Conservation (phyloP, 352 stramenopile species). For the Globisporangium acanthophoron region DNA sequence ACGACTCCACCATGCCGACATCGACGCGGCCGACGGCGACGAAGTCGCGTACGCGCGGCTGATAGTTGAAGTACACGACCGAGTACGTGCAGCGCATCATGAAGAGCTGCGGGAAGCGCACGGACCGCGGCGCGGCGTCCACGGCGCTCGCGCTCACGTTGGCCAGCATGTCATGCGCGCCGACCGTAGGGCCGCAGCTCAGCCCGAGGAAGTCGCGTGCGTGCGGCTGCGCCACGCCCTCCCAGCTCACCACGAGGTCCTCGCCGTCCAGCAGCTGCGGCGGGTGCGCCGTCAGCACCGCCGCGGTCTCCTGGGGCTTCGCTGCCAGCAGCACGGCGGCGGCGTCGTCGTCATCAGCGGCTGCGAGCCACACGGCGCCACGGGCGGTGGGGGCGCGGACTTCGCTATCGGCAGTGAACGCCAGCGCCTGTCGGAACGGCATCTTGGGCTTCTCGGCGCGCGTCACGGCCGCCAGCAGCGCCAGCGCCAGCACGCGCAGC, state of each 20-base stretch:
- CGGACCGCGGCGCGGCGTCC: background rate
- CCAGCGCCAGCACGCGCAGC: background rate
- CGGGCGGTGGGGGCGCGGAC: background rate
- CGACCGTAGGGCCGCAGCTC: constrained; percentile 52
- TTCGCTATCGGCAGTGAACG: background rate
- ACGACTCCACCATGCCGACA: constrained; percentile 40
- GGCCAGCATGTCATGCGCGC: constrained; percentile 57
- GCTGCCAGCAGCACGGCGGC: background rate
- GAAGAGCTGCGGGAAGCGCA: constrained; percentile 7
- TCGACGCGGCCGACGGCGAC: constrained; percentile 22
- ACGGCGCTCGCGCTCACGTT: background rate
- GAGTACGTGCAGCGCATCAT: constrained; percentile 71
- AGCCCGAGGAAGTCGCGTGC: constrained; percentile 60
- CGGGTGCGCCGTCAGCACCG: constrained; percentile 6
- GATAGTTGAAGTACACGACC: constrained; percentile 48
- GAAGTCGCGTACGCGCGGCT: constrained; percentile 14
- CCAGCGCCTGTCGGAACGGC: background rate
- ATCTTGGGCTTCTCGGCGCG: background rate
- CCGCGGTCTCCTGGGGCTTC: background rate
- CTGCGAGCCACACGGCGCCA: background rate
- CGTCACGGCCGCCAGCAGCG: background rate
- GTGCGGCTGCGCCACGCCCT: constrained; percentile 36
- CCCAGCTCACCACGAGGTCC: constrained; percentile 72
- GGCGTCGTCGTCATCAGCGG: background rate
- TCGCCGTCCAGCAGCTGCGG: constrained; percentile 48